Conservation (phyloP, 371 early-diverging fungal genomes). For the Actinomucor elegans region DNA sequence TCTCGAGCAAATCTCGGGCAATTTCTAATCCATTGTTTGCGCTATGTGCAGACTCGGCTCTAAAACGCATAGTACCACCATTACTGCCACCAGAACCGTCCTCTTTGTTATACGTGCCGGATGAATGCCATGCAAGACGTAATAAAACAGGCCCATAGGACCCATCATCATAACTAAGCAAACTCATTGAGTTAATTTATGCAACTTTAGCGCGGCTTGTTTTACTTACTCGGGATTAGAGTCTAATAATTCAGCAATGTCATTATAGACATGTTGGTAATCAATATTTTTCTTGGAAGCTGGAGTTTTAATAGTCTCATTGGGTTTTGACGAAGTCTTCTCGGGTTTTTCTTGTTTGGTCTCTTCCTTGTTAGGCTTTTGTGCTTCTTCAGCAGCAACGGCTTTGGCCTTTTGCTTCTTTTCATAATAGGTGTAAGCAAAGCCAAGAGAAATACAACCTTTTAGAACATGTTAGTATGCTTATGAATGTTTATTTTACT, state of each 20-base stretch:
- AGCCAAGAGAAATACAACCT: constrained; percentile 26
- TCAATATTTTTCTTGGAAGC: constrained; percentile 20
- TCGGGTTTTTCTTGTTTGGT: not conserved
- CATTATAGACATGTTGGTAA: constrained; percentile 26
- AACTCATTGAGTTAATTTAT: no score
- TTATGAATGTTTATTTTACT: not conserved
- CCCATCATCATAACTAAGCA: constrained; percentile 23
- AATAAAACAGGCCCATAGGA: constrained; percentile 18
- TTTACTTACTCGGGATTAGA: constrained; percentile 15
- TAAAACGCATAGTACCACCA: constrained; percentile 85
- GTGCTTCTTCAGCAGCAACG: not conserved
- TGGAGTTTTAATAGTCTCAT: not conserved
- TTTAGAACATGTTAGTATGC: not conserved
- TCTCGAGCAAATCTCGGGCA: constrained; percentile 71
- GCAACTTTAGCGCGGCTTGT: not conserved
- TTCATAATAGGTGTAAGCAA: constrained; percentile 18
- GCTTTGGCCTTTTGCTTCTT: constrained; percentile 1
- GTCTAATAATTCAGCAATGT: constrained; percentile 23
- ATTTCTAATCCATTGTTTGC: constrained; percentile 82
- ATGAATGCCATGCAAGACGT: constrained; percentile 83
- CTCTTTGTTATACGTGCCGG: constrained; percentile 74
- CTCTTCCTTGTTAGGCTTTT: no score
- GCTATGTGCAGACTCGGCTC: constrained; percentile 62
- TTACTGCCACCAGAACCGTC: constrained; percentile 73
- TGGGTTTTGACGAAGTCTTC: not conserved